A percentile compares a stretch with the other conserved stretches of the same genome.
These are phyloP conservation scores for Penstemon eatonii DNA, from an alignment of 257 asterid genomes.

Conservation along the genomic window DNA sequence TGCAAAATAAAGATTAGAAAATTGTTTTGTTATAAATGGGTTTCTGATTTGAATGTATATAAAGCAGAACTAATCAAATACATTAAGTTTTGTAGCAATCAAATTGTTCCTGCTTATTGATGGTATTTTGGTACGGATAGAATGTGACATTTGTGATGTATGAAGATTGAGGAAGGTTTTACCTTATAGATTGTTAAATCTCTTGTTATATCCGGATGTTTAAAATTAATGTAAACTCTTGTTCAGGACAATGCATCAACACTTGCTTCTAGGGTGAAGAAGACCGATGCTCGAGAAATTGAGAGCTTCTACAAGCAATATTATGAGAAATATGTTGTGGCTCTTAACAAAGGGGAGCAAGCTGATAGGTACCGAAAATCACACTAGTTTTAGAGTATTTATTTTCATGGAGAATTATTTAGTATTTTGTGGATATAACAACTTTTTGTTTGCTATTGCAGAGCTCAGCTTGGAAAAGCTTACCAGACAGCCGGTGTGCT, in stretches of 20 bases:
- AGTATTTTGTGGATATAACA: background rate
- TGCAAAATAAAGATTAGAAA: background rate
- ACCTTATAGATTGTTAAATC: constrained; percentile 3
- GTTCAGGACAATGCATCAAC: constrained; percentile 85
- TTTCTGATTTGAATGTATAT: background rate
- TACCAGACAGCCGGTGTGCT: constrained; percentile 98
- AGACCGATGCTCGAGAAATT: constrained; percentile 96
- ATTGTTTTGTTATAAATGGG: background rate
- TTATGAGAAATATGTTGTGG: constrained; percentile 85
- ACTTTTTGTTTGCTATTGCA: constrained; percentile 22
- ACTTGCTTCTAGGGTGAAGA: constrained; percentile 79
- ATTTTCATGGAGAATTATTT: constrained; percentile 9
- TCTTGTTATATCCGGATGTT: constrained; percentile 10
- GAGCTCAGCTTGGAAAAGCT: constrained; percentile 98
- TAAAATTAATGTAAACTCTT: constrained; percentile 21
- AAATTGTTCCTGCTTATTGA: background rate
- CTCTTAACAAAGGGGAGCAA: constrained; percentile 93
- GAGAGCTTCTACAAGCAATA: constrained; percentile 96
- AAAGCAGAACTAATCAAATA: background rate
- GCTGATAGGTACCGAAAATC: constrained; percentile 68
- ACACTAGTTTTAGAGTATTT: constrained; percentile 13
- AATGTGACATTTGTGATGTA: background rate
- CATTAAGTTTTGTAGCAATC: no score
- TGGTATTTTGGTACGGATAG: background rate
- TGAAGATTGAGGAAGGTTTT: background rate